A percentile compares a stretch with the other conserved stretches of the same genome.
Evolutionary conservation across 2,329 filamentous ascomycete species (phyloP).

Genomic region (Fusarium sulawesiense): DNA sequence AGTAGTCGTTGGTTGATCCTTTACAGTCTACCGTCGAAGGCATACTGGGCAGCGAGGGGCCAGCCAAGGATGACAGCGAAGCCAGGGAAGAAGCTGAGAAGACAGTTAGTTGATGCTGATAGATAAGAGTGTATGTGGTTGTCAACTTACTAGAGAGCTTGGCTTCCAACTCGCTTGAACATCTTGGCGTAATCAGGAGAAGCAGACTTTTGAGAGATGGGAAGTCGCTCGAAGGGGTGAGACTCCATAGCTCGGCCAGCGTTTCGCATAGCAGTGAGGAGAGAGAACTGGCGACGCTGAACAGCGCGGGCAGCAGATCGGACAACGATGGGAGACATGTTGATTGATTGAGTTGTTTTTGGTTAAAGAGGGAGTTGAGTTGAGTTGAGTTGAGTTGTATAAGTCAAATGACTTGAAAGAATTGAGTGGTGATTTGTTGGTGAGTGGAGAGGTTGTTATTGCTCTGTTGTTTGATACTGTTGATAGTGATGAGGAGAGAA

Average conservation of each 20-base stretch:
- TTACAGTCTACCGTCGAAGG: constrained; percentile 51
- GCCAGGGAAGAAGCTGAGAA: constrained; percentile 50
- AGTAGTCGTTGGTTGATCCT: constrained; percentile 5
- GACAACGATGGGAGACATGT: constrained; percentile 47
- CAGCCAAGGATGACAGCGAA: constrained; percentile 51
- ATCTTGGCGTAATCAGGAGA: constrained; percentile 49
- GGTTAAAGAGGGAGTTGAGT: constrained; percentile 25
- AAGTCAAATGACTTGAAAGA: constrained; percentile 26
- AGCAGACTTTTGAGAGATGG: constrained; percentile 45
- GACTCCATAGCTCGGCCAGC: constrained; percentile 51
- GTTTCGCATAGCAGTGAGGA: constrained; percentile 49
- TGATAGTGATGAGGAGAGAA: constrained; percentile 40
- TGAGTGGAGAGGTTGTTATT: constrained; percentile 43
- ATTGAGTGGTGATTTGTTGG: constrained; percentile 35
- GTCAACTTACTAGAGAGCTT: constrained; percentile 50
- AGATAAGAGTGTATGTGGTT: background rate
- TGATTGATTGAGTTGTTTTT: constrained; percentile 29
- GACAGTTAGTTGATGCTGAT: constrained; percentile 17
- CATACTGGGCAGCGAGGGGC: constrained; percentile 47
- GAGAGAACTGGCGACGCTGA: constrained; percentile 51
- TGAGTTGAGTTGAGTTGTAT: background rate
- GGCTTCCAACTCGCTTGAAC: constrained; percentile 48
- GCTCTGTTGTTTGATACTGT: constrained; percentile 34
- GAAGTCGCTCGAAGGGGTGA: constrained; percentile 52
- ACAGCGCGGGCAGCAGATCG: constrained; percentile 48